phyloP scores from a whole-genome alignment of 1,284 basidiomycete genomes.

The Bjerkandera adusta region DNA sequence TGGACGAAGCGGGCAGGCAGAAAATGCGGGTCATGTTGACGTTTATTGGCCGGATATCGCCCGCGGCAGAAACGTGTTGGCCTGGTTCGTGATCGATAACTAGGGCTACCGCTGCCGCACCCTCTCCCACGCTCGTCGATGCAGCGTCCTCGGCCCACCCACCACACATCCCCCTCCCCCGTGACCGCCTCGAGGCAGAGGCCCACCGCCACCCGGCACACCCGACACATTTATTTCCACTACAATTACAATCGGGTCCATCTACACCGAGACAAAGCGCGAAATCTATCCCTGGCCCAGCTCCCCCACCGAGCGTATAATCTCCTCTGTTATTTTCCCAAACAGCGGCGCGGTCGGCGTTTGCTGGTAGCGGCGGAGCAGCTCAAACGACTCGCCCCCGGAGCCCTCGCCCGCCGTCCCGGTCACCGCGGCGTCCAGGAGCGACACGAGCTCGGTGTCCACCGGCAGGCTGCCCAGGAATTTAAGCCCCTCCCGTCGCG shows the following conservation, averaged over 20 bases:
- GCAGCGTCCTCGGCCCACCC: no score
- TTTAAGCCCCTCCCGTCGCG: constrained; percentile 65
- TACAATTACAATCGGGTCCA: no score
- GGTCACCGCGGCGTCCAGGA: constrained; percentile 73
- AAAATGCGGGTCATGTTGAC: constrained; percentile 7
- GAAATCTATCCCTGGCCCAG: no score
- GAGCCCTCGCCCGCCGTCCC: constrained; percentile 23
- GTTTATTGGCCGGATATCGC: constrained; percentile 3
- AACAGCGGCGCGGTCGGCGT: constrained; percentile 68
- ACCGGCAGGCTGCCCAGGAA: constrained; percentile 94
- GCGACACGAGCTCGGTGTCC: constrained; percentile 86
- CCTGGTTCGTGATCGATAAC: neutral
- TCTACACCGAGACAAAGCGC: no score
- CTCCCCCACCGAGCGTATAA: constrained; percentile 27
- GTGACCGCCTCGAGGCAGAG: no score
- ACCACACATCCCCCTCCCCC: no score
- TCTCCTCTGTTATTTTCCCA: constrained; percentile 44
- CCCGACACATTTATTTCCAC: no score
- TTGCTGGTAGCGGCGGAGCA: constrained; percentile 53
- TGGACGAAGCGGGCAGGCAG: constrained; percentile 15
- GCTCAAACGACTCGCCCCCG: constrained; percentile 36
- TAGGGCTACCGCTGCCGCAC: neutral
- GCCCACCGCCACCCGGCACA: no score
- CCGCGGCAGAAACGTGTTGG: constrained; percentile 8
- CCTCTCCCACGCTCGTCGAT: neutral